A percentile compares a stretch with the other conserved stretches of the same genome.
Conservation (phyloP, 805 yeast species). For the Nakazawaea sp. region DNA sequence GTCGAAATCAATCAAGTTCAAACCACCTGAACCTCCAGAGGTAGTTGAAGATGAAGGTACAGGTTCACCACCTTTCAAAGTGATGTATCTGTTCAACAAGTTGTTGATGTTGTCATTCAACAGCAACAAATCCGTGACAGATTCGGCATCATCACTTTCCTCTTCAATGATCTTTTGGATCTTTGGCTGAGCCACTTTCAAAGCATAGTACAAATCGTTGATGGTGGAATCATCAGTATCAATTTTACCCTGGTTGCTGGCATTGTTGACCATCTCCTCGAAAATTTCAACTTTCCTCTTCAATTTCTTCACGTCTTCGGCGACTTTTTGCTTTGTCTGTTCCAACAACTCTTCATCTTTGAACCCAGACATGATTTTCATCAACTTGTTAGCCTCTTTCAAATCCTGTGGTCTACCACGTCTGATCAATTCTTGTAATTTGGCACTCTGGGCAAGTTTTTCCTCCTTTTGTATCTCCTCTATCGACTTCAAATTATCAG, state of each 20-base stretch:
- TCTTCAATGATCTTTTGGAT: constrained; percentile 79
- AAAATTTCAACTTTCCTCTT: constrained; percentile 81
- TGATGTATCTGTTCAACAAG: constrained; percentile 58
- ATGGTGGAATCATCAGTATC: constrained; percentile 60
- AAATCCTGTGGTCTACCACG: constrained; percentile 94
- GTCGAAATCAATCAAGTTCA: constrained; percentile 67
- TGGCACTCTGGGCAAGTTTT: constrained; percentile 87
- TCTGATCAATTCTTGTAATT: constrained; percentile 90
- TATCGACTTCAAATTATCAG: constrained; percentile 78
- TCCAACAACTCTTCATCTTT: constrained; percentile 69
- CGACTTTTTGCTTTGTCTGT: constrained; percentile 71
- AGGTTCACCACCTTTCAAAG: constrained; percentile 53
- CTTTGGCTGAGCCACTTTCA: constrained; percentile 83
- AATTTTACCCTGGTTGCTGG: constrained; percentile 32
- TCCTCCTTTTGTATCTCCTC: constrained; percentile 92
- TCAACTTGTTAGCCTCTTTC: constrained; percentile 91
- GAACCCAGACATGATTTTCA: constrained; percentile 98
- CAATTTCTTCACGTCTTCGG: constrained; percentile 77
- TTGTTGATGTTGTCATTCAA: constrained; percentile 73
- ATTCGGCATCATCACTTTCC: constrained; percentile 62
- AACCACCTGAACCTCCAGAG: constrained; percentile 27
- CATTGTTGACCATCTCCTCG: constrained; percentile 71
- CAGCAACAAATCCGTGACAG: constrained; percentile 56
- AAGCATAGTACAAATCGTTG: constrained; percentile 66
- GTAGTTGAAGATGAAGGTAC: constrained; percentile 19